A percentile compares a stretch with the other conserved stretches of the same genome.
Evolutionary conservation across 768 basidiomycete genomes (phyloP).

Genomic region (Trametes cubensis): DNA sequence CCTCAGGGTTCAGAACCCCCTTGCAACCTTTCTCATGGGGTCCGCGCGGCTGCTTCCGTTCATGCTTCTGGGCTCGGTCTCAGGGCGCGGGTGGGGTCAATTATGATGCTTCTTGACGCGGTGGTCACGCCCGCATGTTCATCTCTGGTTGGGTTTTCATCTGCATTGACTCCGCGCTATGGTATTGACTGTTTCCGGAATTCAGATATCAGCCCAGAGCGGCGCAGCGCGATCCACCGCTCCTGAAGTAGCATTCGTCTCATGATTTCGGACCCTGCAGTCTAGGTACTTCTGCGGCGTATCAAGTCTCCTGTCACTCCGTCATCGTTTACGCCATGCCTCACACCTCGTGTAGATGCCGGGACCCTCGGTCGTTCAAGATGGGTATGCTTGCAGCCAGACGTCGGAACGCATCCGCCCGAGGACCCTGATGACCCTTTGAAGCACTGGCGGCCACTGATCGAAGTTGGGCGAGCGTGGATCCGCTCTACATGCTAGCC

Average conservation of each 20-base stretch:
- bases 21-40: conserved; percentile 13
- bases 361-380: conserved; percentile 4
- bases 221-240: conserved; percentile 10
- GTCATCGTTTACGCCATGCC: conserved; percentile 21
- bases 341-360: conserved; percentile 19
- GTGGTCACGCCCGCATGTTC: background rate
- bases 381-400: conserved; percentile 6
- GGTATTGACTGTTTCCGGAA: background rate
- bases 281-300: conserved; percentile 2
- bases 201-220: background rate
- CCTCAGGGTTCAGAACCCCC: conserved; percentile 8
- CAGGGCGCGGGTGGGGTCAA: conserved; percentile 2
- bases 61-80: conserved; percentile 16
- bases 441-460: conserved; percentile 11
- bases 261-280: background rate
- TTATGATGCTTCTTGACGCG: conserved; percentile 11
- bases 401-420: conserved; percentile 6
- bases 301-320: conserved; percentile 8
- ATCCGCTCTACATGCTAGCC: conserved; percentile 21
- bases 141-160: conserved; percentile 6
- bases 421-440: conserved; percentile 19
- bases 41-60: conserved; percentile 7
- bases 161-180: background rate
- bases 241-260: background rate
- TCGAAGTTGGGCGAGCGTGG: conserved; percentile 21